Evolutionary conservation across 108 stramenopile species (phyloP).

Genomic region (Fragilaria crotonensis): DNA sequence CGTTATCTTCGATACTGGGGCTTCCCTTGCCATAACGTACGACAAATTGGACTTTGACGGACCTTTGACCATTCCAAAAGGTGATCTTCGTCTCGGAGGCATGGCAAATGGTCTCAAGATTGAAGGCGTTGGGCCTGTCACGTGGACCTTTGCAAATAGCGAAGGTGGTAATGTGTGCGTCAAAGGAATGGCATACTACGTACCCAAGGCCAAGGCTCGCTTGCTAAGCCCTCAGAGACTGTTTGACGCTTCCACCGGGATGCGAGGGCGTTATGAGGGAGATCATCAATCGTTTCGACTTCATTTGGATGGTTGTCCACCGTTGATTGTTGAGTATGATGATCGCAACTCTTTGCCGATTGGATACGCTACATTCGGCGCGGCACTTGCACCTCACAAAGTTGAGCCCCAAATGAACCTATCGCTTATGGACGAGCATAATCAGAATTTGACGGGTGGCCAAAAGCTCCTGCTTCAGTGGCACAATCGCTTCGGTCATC

Average conservation of each 20-base stretch:
- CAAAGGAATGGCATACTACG: not conserved
- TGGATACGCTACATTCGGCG: not conserved
- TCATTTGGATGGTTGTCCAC: not conserved
- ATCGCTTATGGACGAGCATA: constrained; percentile 1
- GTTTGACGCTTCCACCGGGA: not conserved
- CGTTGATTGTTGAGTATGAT: not conserved
- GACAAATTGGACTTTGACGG: constrained; percentile 18
- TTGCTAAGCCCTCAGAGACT: constrained; percentile 1
- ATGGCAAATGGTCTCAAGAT: constrained; percentile 10
- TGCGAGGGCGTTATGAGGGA: not conserved
- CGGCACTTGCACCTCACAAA: too few relatives aligned
- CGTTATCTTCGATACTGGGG: constrained; percentile 32
- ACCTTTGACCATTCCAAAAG: not conserved
- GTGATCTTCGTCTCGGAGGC: constrained; percentile 3
- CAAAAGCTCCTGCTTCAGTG: constrained; percentile 36
- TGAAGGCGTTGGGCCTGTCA: constrained; percentile 5
- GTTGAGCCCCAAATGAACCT: too few relatives aligned
- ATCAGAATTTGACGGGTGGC: constrained; percentile 29
- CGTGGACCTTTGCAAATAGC: constrained; percentile 6
- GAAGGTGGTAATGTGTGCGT: not conserved
- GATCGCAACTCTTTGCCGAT: not conserved
- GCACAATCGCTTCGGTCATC: constrained; percentile 27
- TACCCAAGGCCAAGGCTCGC: not conserved
- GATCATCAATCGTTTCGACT: not conserved
- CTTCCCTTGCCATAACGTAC: constrained; percentile 12